Evolutionary conservation across 495 filamentous ascomycete genomes (phyloP).

Genomic region (Penicillium parvum): DNA sequence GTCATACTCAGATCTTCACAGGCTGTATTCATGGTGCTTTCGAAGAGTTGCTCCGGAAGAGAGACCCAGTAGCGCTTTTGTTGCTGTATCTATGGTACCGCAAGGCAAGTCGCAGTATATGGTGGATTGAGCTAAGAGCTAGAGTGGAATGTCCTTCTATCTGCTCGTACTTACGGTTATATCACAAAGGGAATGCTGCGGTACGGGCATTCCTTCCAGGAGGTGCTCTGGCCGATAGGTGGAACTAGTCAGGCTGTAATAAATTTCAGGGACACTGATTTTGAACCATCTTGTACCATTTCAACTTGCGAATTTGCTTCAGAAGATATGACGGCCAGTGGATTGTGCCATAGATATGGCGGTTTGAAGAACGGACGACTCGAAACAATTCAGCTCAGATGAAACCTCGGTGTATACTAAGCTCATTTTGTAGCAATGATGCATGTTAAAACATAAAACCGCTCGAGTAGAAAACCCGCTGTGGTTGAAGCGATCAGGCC

Average conservation of each 20-base stretch:
- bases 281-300: no score
- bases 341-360: no score
- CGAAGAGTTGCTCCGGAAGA: conserved; percentile 27
- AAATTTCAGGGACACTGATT: no score
- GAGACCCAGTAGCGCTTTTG: conserved; percentile 40
- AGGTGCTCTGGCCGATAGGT: conserved; percentile 8
- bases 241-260: conserved; percentile 10
- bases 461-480: no score
- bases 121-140: conserved; percentile 42
- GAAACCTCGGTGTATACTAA: no score
- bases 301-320: no score
- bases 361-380: no score
- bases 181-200: conserved; percentile 19
- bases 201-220: conserved; percentile 28
- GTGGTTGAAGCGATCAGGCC: no score
- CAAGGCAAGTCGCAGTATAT: conserved; percentile 33
- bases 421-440: no score
- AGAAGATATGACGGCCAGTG: no score
- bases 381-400: no score
- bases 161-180: conserved; percentile 31
- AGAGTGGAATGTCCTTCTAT: conserved; percentile 43
- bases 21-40: conserved; percentile 25
- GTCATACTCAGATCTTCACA: conserved; percentile 23
- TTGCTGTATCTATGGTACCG: conserved; percentile 46
- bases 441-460: no score